A percentile compares a stretch with the other conserved stretches of the same genome.
Evolutionary conservation across 768 basidiomycete species (phyloP).

Genomic region (Crassisporium funariophilum): DNA sequence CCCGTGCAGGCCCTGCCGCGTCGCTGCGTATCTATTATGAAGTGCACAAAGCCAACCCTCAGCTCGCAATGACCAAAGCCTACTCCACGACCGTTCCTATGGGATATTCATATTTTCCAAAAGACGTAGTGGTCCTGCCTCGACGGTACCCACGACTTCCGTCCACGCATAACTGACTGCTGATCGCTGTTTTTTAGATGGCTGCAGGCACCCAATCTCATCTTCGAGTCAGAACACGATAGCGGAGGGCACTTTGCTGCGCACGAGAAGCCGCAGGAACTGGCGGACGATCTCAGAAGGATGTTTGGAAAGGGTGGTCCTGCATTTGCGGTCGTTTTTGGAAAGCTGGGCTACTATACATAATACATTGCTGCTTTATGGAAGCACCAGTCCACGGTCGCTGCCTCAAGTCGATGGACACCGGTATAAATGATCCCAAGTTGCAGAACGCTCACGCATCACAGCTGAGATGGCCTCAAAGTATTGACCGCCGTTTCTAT

Average conservation of each 20-base stretch:
- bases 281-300: slow-evolving; percentile 50
- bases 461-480: no score
- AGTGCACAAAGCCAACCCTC: slow-evolving; percentile 20
- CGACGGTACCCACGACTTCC: slow-evolving; percentile 30
- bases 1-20: slow-evolving; percentile 57
- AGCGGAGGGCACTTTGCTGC: slow-evolving; percentile 62
- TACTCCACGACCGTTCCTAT: slow-evolving; percentile 37
- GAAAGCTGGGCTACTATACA: slow-evolving; percentile 45
- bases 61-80: not conserved
- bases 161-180: not conserved
- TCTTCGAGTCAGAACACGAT: slow-evolving; percentile 48
- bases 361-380: no score
- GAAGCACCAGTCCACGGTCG: no score
- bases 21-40: slow-evolving; percentile 65
- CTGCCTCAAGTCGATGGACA: no score
- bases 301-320: slow-evolving; percentile 59
- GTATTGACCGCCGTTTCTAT: no score
- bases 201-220: slow-evolving; percentile 35
- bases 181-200: slow-evolving; percentile 35
- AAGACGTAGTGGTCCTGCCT: slow-evolving; percentile 40
- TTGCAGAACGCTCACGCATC: no score
- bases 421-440: no score
- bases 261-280: slow-evolving; percentile 45
- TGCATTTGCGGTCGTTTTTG: slow-evolving; percentile 46
- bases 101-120: slow-evolving; percentile 56